A percentile compares a stretch with the other conserved stretches of the same genome.
Evolutionary conservation across 345 rosid species (phyloP).

Genomic region (Streptanthus diversifolius): DNA sequence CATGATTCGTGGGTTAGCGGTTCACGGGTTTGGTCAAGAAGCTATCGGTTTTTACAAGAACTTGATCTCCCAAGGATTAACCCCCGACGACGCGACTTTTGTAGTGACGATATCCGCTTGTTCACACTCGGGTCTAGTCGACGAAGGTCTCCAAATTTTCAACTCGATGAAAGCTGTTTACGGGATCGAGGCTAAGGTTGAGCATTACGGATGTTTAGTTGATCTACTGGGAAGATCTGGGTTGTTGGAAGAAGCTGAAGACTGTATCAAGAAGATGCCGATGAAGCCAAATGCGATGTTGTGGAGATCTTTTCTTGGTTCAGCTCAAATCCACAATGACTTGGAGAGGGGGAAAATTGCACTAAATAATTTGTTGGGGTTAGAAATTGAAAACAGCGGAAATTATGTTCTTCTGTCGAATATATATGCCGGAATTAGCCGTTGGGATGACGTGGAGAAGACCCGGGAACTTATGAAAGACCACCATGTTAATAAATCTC

Average conservation of each 20-base stretch:
- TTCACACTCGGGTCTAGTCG: conserved; percentile 58
- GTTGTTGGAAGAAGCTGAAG: conserved; percentile 49
- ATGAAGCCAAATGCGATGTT: conserved; percentile 55
- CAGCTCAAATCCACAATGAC: conserved; percentile 57
- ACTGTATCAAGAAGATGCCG: conserved; percentile 49
- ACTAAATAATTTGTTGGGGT: conserved; percentile 42
- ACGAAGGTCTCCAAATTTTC: conserved; percentile 45
- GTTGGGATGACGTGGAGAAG: conserved; percentile 57
- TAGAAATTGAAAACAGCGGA: conserved; percentile 55
- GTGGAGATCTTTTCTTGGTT: conserved; percentile 68
- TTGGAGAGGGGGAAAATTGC: conserved; percentile 49
- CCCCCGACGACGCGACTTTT: conserved; percentile 54
- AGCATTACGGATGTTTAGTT: conserved; percentile 64
- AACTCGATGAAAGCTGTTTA: conserved; percentile 44
- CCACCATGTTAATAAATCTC: conserved; percentile 43
- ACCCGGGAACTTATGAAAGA: conserved; percentile 61
- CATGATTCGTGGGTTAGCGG: conserved; percentile 55
- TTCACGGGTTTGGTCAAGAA: conserved; percentile 48
- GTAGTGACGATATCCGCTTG: conserved; percentile 53
- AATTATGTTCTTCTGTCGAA: conserved; percentile 63
- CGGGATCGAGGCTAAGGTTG: conserved; percentile 48
- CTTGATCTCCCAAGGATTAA: conserved; percentile 39
- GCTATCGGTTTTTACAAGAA: conserved; percentile 41
- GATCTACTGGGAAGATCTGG: conserved; percentile 65
- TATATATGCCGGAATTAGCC: conserved; percentile 49